A percentile compares a stretch with the other conserved stretches of the same genome.
phyloP scores from a whole-genome alignment of 352 stramenopile genomes.

The Globisporangium paddicum region DNA sequence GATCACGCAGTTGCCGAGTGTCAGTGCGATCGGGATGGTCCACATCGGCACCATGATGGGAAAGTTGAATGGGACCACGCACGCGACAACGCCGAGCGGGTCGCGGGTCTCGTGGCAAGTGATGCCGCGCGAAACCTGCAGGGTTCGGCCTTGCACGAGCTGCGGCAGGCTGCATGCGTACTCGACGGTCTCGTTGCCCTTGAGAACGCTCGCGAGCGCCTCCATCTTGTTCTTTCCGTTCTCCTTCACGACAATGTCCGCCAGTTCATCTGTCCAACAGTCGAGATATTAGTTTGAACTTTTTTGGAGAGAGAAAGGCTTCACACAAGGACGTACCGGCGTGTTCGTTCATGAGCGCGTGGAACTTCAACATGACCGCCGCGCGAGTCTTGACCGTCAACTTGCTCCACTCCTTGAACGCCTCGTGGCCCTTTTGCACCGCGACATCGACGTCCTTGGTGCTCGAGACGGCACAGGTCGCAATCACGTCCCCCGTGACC shows the following conservation, averaged over 20 bases:
- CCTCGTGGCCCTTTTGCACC: constrained; percentile 65
- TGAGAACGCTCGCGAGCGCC: constrained; percentile 94
- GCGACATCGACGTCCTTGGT: constrained; percentile 83
- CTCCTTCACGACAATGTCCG: constrained; percentile 92
- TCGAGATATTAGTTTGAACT: too few species aligned
- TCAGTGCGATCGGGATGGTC: constrained; percentile 96
- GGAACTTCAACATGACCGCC: constrained; percentile 96
- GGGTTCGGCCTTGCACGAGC: constrained; percentile 83
- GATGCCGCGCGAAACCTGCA: constrained; percentile 88
- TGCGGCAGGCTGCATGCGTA: constrained; percentile 94
- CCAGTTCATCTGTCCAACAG: constrained; percentile 86
- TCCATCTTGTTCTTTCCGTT: constrained; percentile 98
- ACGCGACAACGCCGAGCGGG: constrained; percentile 90
- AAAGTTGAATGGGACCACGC: constrained; percentile 97
- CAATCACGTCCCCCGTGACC: constrained; percentile 64
- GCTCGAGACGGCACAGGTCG: constrained; percentile 75
- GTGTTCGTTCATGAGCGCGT: constrained; percentile 89
- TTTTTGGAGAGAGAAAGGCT: too few species aligned
- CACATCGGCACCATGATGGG: constrained; percentile 98
- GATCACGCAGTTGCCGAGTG: constrained; percentile 95
- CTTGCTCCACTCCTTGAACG: constrained; percentile 88
- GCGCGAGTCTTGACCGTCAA: constrained; percentile 94
- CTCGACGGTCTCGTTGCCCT: constrained; percentile 98
- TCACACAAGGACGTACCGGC: constrained; percentile 26
- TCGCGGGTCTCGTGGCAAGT: constrained; percentile 92